Conservation (phyloP, 108 stramenopile species). For the Cyclotella choctawhatcheeana region DNA sequence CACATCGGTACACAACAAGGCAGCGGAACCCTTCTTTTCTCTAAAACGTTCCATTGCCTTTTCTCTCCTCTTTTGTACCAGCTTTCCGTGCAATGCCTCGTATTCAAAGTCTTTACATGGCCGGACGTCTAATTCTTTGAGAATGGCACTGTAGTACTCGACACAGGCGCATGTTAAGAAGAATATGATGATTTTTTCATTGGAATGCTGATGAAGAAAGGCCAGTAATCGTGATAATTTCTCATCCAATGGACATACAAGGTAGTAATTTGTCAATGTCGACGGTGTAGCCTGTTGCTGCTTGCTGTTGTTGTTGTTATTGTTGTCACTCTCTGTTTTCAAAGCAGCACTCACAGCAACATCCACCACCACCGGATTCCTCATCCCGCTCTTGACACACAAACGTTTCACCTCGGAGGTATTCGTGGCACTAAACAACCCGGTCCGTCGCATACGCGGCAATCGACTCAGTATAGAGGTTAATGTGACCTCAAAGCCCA, state of each 20-base stretch:
- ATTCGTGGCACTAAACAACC: conserved; percentile 95
- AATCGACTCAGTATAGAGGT: conserved; percentile 80
- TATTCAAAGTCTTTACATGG: conserved; percentile 49
- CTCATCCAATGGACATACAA: conserved; percentile 80
- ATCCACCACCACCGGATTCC: conserved; percentile 95
- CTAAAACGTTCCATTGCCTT: conserved; percentile 89
- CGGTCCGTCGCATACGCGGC: conserved; percentile 96
- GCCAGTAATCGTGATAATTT: conserved; percentile 81
- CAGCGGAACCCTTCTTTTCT: conserved; percentile 43
- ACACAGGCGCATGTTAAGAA: conserved; percentile 97
- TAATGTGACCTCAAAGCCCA: conserved; percentile 91
- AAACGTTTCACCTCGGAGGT: conserved; percentile 74
- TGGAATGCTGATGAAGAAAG: conserved; percentile 78
- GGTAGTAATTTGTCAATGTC: conserved; percentile 91
- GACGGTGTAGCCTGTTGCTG: conserved; percentile 80
- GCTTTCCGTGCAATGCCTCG: conserved; percentile 93
- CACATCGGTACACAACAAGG: conserved; percentile 96
- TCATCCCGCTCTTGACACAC: conserved; percentile 92
- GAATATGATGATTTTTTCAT: conserved; percentile 95
- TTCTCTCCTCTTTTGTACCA: conserved; percentile 94
- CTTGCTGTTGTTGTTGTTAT: conserved; percentile 10
- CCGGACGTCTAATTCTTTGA: conserved; percentile 59
- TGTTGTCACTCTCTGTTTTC: conserved; percentile 11
- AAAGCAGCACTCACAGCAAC: conserved; percentile 71
- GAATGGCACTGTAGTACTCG: conserved; percentile 87